Conservation (phyloP, 2,329 filamentous ascomycete genomes). For the Dothistroma pini region DNA sequence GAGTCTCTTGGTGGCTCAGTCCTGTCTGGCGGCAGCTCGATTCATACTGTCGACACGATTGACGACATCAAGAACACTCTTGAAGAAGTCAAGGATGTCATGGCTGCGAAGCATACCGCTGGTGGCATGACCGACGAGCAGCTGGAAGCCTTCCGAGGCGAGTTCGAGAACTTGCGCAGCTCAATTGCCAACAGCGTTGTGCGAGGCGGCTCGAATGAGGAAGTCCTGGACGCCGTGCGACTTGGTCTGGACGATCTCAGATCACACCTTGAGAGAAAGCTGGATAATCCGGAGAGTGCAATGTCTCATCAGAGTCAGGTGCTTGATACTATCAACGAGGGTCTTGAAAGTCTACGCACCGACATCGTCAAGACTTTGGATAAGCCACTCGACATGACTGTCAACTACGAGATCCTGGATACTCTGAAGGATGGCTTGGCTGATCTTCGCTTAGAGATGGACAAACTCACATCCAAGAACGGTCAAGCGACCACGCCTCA, state of each 20-base stretch:
- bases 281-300: slow-evolving; percentile 50
- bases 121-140: slow-evolving; percentile 47
- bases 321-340: slow-evolving; percentile 61
- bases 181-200: slow-evolving; percentile 40
- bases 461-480: slow-evolving; percentile 62
- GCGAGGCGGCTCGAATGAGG: slow-evolving; percentile 43
- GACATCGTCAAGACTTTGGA: slow-evolving; percentile 73
- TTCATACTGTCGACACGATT: slow-evolving; percentile 29
- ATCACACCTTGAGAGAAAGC: slow-evolving; percentile 49
- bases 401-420: slow-evolving; percentile 85
- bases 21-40: slow-evolving; percentile 33
- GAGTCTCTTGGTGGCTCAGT: slow-evolving; percentile 42
- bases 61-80: slow-evolving; percentile 30
- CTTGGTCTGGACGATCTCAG: slow-evolving; percentile 50
- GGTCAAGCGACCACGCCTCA: slow-evolving; percentile 42
- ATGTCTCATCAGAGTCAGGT: slow-evolving; percentile 55
- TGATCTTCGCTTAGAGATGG: slow-evolving; percentile 72
- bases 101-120: slow-evolving; percentile 16
- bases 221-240: slow-evolving; percentile 48
- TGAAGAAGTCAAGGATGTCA: slow-evolving; percentile 40
- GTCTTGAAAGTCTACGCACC: slow-evolving; percentile 68
- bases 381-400: slow-evolving; percentile 76
- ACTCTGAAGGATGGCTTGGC: slow-evolving; percentile 80
- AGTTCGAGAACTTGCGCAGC: slow-evolving; percentile 47
- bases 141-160: slow-evolving; percentile 50